Evolutionary conservation across 2,329 filamentous ascomycete genomes (phyloP), one percentile per base, ranked within the genome.

Genomic region (Arthrobotrys sphaeroides): DNA sequence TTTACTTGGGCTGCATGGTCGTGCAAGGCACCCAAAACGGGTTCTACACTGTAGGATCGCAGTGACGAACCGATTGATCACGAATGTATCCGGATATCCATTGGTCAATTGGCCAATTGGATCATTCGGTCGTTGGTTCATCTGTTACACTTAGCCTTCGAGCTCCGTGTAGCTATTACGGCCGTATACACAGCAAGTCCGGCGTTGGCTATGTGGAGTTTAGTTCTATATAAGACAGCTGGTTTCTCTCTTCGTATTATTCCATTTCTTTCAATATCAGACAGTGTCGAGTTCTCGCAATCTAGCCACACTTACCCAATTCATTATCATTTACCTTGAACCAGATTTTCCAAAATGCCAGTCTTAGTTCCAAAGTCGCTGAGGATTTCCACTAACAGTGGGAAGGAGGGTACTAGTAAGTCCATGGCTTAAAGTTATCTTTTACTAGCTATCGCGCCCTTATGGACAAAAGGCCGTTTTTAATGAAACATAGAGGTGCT

Each of bases 261-360:
- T 49, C n/a, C n/a, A n/a, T n/a, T n/a, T n/a, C n/a, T n/a, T n/a
- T n/a, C n/a, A n/a, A n/a, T n/a, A n/a, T n/a, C n/a, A n/a, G n/a
- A n/a, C n/a, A n/a, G n/a, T n/a, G n/a, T n/a, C n/a, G n/a, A n/a
- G n/a, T 13, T 5, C 28, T 28, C 13, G 12, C 2, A 26, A n/a
- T 28, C 26, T 3, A 49, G 7, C 28, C 45, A 28, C 22, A 49
- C 13, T 26, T 26, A 26, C 22, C 13, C 5, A 9, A 20, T 53
- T 31, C 13, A 20, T 28, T 64, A 26, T 13, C 5, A 28, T 3
- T 33, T 16, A 16, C 3, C 12, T 2, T 10, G 0, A 38, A n/a
- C 20, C 1, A 9, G 40, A 22, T 12, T 33, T 26, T n/a, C n/a
- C 28, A 70, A 70, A 47, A 70, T 70, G 66, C 66, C 66, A 45